Evolutionary conservation across 2,329 filamentous ascomycete species (phyloP).

Genomic region (Leptographium galeiforme): DNA sequence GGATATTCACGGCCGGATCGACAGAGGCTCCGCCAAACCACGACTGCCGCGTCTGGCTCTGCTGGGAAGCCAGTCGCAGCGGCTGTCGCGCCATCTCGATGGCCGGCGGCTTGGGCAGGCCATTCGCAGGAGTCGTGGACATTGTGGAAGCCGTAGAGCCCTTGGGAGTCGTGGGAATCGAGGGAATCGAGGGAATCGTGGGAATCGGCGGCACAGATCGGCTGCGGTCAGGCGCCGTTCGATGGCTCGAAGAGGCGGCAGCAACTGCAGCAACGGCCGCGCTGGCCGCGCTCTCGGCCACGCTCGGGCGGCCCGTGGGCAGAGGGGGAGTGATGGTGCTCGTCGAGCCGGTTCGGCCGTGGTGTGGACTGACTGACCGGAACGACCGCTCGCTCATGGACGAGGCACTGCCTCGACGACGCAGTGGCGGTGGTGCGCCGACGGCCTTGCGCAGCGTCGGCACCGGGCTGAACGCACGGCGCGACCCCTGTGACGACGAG

Average conservation of each 20-base stretch:
- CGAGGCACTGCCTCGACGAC: slow-evolving; percentile 54
- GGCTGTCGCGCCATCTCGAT: slow-evolving; percentile 16
- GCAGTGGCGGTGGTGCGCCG: slow-evolving; percentile 26
- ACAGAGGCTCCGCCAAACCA: slow-evolving; percentile 35
- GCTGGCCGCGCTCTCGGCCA: not conserved
- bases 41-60: slow-evolving; percentile 24
- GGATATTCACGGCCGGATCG: slow-evolving; percentile 21
- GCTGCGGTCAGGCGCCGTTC: not conserved
- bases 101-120: not conserved
- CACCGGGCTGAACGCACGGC: slow-evolving; percentile 9
- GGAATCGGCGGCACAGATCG: not conserved
- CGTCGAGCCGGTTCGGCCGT: not conserved
- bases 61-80: slow-evolving; percentile 41
- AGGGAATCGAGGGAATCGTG: too few relatives aligned
- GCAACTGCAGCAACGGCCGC: not conserved
- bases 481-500: slow-evolving; percentile 49
- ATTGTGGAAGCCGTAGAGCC: too few relatives aligned
- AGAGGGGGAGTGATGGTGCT: not conserved
- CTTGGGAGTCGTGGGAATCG: not conserved
- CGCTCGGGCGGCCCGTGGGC: not conserved
- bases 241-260: too few relatives aligned
- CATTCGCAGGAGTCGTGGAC: too few relatives aligned
- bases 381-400: slow-evolving; percentile 89
- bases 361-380: slow-evolving; percentile 53
- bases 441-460: slow-evolving; percentile 5